phyloP scores from a whole-genome alignment of 2,329 filamentous ascomycete species.

The Massarina eburnea region DNA sequence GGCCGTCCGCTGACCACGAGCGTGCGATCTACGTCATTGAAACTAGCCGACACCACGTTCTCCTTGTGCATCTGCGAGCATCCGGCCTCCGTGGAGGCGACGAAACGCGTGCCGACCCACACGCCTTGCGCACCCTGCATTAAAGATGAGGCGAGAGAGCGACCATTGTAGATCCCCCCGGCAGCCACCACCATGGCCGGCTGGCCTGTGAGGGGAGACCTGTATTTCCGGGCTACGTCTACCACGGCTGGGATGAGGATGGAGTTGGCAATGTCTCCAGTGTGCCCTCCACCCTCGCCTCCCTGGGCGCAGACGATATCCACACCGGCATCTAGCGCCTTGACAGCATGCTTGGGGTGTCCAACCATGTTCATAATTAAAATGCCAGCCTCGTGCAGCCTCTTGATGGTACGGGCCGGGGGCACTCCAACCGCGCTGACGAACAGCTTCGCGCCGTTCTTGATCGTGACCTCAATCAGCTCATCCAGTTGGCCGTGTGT shows the following conservation, averaged over 20 bases:
- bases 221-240: conserved; percentile 75
- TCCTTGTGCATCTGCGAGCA: conserved; percentile 82
- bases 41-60: conserved; percentile 76
- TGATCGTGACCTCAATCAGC: conserved; percentile 82
- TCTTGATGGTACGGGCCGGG: conserved; percentile 69
- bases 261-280: conserved; percentile 81
- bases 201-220: conserved; percentile 68
- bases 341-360: conserved; percentile 85
- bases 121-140: conserved; percentile 88
- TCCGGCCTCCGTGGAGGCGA: conserved; percentile 78
- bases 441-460: conserved; percentile 81
- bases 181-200: conserved; percentile 83
- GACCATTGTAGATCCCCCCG: conserved; percentile 82
- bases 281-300: conserved; percentile 91
- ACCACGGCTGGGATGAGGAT: conserved; percentile 85
- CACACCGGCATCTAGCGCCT: conserved; percentile 82
- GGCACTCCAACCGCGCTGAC: conserved; percentile 88
- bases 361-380: conserved; percentile 98
- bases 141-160: conserved; percentile 75
- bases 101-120: conserved; percentile 94
- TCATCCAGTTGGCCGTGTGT: conserved; percentile 86
- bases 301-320: conserved; percentile 93
- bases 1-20: conserved; percentile 82
- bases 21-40: conserved; percentile 79
- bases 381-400: conserved; percentile 77